Conservation (phyloP, 257 asterid species). For the Misopates orontium region DNA sequence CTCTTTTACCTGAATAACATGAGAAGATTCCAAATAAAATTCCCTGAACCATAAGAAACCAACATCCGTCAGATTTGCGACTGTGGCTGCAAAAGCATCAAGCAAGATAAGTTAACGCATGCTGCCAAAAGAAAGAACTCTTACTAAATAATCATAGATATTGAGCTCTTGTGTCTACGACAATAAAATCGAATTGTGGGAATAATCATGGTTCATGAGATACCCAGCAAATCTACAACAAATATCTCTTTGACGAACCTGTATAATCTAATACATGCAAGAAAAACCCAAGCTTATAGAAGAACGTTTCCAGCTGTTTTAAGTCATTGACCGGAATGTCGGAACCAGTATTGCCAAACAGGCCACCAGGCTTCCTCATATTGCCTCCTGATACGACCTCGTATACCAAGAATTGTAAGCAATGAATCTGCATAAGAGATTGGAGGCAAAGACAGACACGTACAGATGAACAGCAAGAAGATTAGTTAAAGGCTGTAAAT, state of each 20-base stretch:
- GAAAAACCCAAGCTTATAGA: constrained; percentile 99
- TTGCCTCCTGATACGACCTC: constrained; percentile 99
- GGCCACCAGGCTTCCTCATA: constrained; percentile 97
- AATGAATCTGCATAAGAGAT: constrained; percentile 67
- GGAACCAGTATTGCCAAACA: constrained; percentile 91
- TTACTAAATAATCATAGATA: neutral
- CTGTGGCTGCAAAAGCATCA: constrained; percentile 71
- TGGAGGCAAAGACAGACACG: constrained; percentile 16
- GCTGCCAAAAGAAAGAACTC: constrained; percentile 5
- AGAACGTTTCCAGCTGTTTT: constrained; percentile 92
- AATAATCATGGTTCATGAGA: neutral
- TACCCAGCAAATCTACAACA: neutral
- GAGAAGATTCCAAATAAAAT: constrained; percentile 98
- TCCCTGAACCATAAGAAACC: constrained; percentile 99
- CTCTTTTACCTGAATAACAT: constrained; percentile 88
- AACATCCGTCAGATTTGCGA: constrained; percentile 80
- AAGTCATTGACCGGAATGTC: constrained; percentile 92
- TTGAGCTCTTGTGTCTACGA: neutral
- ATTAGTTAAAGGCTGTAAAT: constrained; percentile 20
- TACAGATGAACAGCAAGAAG: too few relatives aligned
- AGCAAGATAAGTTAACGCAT: constrained; percentile 26
- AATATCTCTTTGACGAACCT: constrained; percentile 46
- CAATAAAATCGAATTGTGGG: neutral
- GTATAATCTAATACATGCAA: constrained; percentile 88
- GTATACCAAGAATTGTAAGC: constrained; percentile 95